Percentiles rank a stretch among this genome's conserved stretches.
phyloP scores from a whole-genome alignment of 2,329 filamentous ascomycete genomes.

The Byssochlamys sp. region DNA sequence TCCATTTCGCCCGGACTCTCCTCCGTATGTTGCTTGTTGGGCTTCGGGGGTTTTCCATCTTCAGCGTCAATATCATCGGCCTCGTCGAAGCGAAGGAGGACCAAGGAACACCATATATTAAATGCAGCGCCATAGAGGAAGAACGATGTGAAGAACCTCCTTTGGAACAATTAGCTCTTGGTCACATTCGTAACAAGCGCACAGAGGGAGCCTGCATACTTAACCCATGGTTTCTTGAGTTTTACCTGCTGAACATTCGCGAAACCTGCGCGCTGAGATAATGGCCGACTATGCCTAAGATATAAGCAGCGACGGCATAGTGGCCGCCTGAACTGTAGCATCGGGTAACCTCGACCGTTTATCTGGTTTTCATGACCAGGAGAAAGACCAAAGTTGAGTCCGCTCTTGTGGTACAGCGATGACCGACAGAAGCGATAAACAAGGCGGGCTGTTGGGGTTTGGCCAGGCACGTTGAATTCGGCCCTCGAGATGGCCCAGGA shows the following conservation, averaged over 20 bases:
- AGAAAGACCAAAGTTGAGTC: not conserved
- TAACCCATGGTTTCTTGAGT: conserved; percentile 25
- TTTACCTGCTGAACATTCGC: conserved; percentile 23
- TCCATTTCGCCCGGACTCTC: conserved; percentile 16
- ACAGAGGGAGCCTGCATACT: conserved; percentile 10
- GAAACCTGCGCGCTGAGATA: conserved; percentile 9
- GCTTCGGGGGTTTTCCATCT: conserved; percentile 3
- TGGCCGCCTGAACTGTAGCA: conserved; percentile 23
- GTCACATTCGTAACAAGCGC: not conserved
- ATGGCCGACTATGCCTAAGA: conserved; percentile 14
- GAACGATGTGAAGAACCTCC: conserved; percentile 20
- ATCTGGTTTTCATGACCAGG: conserved; percentile 4
- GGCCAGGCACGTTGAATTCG: not conserved
- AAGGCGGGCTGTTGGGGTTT: not conserved
- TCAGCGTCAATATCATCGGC: conserved; percentile 13
- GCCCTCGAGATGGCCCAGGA: not conserved
- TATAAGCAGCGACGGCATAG: conserved; percentile 16
- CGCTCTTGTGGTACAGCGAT: not conserved
- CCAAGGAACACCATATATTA: conserved; percentile 23
- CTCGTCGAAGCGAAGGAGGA: conserved; percentile 22
- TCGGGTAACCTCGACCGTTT: conserved; percentile 16
- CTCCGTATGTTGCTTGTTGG: not conserved
- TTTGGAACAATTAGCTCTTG: conserved; percentile 3
- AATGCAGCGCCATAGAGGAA: conserved; percentile 24
- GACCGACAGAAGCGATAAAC: not conserved